Base-by-base conservation (phyloP, 1,139 yeast genomes). In the Saccharomyces hybrid region DNA sequence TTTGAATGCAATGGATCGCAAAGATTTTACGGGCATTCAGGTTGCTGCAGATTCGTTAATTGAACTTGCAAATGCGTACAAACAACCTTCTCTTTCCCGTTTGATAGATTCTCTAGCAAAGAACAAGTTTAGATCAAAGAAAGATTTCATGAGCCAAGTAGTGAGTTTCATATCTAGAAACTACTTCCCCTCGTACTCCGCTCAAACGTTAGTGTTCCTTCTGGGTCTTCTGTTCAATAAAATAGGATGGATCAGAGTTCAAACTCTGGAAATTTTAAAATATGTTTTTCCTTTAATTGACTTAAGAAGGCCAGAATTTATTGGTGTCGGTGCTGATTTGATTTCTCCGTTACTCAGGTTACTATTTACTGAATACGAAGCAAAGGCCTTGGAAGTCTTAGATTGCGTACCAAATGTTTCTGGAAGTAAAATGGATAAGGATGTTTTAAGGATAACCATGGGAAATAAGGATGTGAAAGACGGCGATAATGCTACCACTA, bases 291-390 rank as follows among this genome's bases (percentile, higher is more conserved):
- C 97, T 1, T 74, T 80, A 56, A 84, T 91, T 13, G 93, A 93
- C 66, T 75, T 91, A 55, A 83, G 82, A 52, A 75, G 86, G 51
- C 89, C 87, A 16, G 96, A 87, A 62, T 89, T 90, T 67, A 78
- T 81, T 44, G 96, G 96, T 2, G 86, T 90, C 49, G 99, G 99
- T 5, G 99, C 99, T 0, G 99, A 93, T 67, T 75, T 93, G 53
- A 88, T 95, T 4, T 86, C 97, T 1, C 99, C 99, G 0, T 74
- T 95, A 52, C 75, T 95, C 58, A 77, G 98, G 51, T 75, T 95
- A 44, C 73, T 95, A 42, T 78, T 88, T 58, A 90, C 98, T 0
- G 96, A 90, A 50, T 85, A 81, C 70, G 97, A 96, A 0, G 90
- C 88, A 58, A 83, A 83, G 48, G 97, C 98, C 0, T 73, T 95